phyloP scores from a whole-genome alignment of 805 yeast genomes.

The fission yeast (Schizosaccharomyces pombe) region DNA sequence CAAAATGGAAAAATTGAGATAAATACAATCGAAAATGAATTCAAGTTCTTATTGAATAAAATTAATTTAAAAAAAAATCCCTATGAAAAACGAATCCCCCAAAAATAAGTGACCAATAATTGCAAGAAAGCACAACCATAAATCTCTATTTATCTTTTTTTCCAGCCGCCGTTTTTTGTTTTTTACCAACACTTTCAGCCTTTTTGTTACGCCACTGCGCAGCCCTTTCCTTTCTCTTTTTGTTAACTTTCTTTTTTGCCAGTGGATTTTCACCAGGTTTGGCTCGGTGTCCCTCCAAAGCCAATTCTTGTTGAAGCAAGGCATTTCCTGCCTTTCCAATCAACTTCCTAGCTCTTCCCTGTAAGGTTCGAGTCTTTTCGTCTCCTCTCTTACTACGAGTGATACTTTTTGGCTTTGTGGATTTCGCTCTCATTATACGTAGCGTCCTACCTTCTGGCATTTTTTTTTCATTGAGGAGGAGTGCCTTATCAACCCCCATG shows the following conservation, averaged over 20 bases:
- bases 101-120: no score
- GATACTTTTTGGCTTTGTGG: conserved; percentile 9
- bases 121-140: no score
- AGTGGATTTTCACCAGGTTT: conserved; percentile 13
- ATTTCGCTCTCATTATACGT: conserved; percentile 53
- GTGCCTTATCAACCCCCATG: conserved; percentile 55
- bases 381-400: conserved; percentile 16
- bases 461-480: conserved; percentile 50
- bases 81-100: no score
- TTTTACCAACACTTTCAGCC: not conserved
- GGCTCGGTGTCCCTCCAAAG: conserved; percentile 16
- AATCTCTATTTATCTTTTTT: no score
- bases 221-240: conserved; percentile 20
- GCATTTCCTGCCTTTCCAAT: conserved; percentile 64
- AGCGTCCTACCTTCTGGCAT: conserved; percentile 29
- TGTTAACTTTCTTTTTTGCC: conserved; percentile 17
- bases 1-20: no score
- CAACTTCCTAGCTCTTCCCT: conserved; percentile 57
- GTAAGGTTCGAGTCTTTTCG: conserved; percentile 46
- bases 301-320: conserved; percentile 21
- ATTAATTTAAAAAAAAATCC: no score
- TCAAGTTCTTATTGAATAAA: no score
- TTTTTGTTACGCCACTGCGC: not conserved
- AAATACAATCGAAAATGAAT: no score
- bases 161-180: no score